A percentile compares a stretch with the other conserved stretches of the same genome.
These are phyloP conservation scores for Leccinum disarticulatum DNA, from an alignment of 768 basidiomycete genomes.

Conservation along the genomic window DNA sequence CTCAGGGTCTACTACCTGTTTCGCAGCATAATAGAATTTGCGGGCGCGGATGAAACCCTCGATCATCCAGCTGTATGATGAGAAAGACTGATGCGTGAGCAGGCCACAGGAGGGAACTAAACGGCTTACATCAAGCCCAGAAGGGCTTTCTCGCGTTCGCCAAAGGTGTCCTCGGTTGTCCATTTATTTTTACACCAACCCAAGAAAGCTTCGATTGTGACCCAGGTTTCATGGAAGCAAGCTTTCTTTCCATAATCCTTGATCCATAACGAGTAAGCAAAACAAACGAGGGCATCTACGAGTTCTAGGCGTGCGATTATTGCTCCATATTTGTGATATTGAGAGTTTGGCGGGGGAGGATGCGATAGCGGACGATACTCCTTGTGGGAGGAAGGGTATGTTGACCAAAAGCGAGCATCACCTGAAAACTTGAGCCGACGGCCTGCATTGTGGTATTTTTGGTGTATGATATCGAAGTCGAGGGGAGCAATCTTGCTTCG, in stretches of 20 bases:
- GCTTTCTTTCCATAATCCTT: slow-evolving; percentile 58
- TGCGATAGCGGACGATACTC: slow-evolving; percentile 62
- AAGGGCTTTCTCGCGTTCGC: slow-evolving; percentile 58
- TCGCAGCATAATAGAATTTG: slow-evolving; percentile 44
- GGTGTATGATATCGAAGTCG: slow-evolving; percentile 61
- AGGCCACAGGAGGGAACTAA: slow-evolving; percentile 14
- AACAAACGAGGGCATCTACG: slow-evolving; percentile 78
- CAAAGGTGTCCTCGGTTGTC: slow-evolving; percentile 42
- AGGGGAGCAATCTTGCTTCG: slow-evolving; percentile 49
- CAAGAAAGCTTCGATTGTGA: slow-evolving; percentile 67
- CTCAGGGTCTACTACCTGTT: slow-evolving; percentile 33
- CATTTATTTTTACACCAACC: slow-evolving; percentile 73
- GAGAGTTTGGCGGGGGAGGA: slow-evolving; percentile 64
- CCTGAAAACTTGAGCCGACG: slow-evolving; percentile 83
- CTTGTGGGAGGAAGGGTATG: slow-evolving; percentile 61
- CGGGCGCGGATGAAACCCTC: slow-evolving; percentile 69
- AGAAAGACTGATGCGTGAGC: slow-evolving; percentile 25
- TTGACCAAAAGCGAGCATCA: slow-evolving; percentile 75
- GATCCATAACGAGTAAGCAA: slow-evolving; percentile 82
- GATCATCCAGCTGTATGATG: slow-evolving; percentile 64
- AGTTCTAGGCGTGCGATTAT: slow-evolving; percentile 78
- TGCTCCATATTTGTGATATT: slow-evolving; percentile 74
- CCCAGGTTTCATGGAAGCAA: slow-evolving; percentile 65
- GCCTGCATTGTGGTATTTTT: slow-evolving; percentile 68
- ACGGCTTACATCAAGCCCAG: slow-evolving; percentile 76